Evolutionary conservation across 805 yeast genomes (phyloP), one percentile per base, ranked within the genome.

Genomic region (Diddensiella caesifluorescens): DNA sequence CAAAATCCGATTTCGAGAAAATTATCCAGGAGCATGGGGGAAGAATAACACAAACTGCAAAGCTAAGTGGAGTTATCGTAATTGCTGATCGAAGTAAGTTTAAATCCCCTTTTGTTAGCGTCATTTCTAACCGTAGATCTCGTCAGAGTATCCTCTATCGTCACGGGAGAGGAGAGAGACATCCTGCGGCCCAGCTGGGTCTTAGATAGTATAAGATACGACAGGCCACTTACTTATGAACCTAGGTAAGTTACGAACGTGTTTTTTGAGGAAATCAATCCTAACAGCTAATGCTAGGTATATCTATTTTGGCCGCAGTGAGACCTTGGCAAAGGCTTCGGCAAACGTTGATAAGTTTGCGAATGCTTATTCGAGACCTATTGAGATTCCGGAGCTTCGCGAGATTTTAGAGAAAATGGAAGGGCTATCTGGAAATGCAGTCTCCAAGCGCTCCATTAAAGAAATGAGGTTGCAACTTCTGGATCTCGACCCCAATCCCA

Each of bases 111-210:
- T 43, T 38, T 3, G 39, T 49, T 4, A 16, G 18, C n/a, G 20
- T 41, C 5, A 4, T 41, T 4, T 9, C 25, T 18, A 20, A 23
- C 64, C 22, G 65, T 55, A 42, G 41, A 52, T 9, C 71, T 75
- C 0, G 47, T 59, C 3, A 69, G 68, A 38, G 70, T 74, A 2
- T 52, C 49, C 2, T 59, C 60, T 1, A 45, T 74, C n/a, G 50
- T 56, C 7, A 59, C 64, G n/a, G 44, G 59, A 13, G 83, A 83
- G 0, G 38, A 26, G 7, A 74, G 70, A 50, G 84, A 80, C 52
- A 66, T 90, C 0, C 55, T 87, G 5, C 69, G 62, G 39, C 87
- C 94, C 0, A 57, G 63, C 22, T 90, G 95, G 95, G 57, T 86
- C 4, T 65, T 77, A 34, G 89, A 84, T 49, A 78, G 92, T 51